Evolutionary conservation across 257 asterid genomes (phyloP), one percentile per base, ranked within the genome.

Genomic region (Nicotiana paniculata): DNA sequence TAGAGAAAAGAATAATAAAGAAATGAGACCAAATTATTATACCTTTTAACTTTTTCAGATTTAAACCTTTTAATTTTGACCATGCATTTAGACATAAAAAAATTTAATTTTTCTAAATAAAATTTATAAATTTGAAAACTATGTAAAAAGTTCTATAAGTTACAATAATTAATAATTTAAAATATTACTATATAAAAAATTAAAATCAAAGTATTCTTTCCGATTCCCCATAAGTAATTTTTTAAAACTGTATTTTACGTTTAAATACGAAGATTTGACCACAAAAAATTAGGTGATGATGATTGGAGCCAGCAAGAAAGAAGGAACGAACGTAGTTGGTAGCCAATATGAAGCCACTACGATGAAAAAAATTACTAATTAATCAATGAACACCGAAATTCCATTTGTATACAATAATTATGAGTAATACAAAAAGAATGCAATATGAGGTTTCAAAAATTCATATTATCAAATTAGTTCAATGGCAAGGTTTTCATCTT

Each of bases 401-500:
- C 61, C 59, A 72, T 70, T 74, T 74, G n/a, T 48, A 43, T 46
- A 24, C 61, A 74, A n/a, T 72, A 72, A 46, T 48, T 48, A 51
- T 24, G 61, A 74, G 43, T 48, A 26, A 74, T 15, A 48, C 8
- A 74, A 26, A 48, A 74, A 74, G 62, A 48, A 74, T 13, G 79
- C 79, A 48, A 74, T 43, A 43, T 43, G 59, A 72, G 37, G 5
- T 39, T 39, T 43, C 78, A 70, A 74, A 48, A 6, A 24, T 12
- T 13, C 58, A 53, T 11, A 53, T 53, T 53, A 53, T 24, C 62
- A 74, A 74, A 74, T 48, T 74, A 74, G 24, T 66, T 48, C 65
- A 82, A 92, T 93, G 98, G 97, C 92, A 48, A 86, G 88, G 81
- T 82, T 63, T 63, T 65, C 88, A 18, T 88, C 83, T 26, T 69